phyloP scores from a whole-genome alignment of 257 asterid genomes.

The Datura wrightii region DNA sequence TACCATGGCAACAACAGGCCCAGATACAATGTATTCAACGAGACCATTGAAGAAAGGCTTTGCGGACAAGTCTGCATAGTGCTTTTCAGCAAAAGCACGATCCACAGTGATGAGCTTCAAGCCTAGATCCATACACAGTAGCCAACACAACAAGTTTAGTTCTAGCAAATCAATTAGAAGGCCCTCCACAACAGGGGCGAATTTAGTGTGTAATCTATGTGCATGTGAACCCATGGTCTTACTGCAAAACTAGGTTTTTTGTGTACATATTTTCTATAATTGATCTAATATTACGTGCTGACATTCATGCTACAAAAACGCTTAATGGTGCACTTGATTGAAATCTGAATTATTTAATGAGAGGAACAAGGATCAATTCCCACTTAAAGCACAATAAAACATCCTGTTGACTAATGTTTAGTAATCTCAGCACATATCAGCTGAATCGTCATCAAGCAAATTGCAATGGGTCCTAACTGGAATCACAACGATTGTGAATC shows the following conservation, averaged over 20 bases:
- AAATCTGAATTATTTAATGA: too few species aligned
- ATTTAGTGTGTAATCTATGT: too few species aligned
- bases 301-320: too few species aligned
- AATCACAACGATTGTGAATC: neutral
- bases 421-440: neutral
- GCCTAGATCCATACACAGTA: conserved; percentile 43
- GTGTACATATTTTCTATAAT: too few species aligned
- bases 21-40: conserved; percentile 82
- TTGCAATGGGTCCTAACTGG: neutral
- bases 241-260: too few species aligned
- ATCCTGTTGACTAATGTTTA: neutral
- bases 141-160: neutral
- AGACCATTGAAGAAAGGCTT: conserved; percentile 87
- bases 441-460: neutral
- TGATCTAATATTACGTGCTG: too few species aligned
- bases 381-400: neutral
- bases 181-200: neutral
- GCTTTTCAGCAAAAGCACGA: conserved; percentile 85
- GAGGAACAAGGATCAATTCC: too few species aligned
- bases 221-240: too few species aligned
- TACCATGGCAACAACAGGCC: conserved; percentile 96
- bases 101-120: conserved; percentile 79
- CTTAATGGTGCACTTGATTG: too few species aligned
- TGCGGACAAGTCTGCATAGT: conserved; percentile 83
- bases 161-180: neutral